Percentiles rank a stretch among this genome's conserved stretches.
Evolutionary conservation across 2,329 filamentous ascomycete species (phyloP).

Genomic region (Fusarium mundagurra): DNA sequence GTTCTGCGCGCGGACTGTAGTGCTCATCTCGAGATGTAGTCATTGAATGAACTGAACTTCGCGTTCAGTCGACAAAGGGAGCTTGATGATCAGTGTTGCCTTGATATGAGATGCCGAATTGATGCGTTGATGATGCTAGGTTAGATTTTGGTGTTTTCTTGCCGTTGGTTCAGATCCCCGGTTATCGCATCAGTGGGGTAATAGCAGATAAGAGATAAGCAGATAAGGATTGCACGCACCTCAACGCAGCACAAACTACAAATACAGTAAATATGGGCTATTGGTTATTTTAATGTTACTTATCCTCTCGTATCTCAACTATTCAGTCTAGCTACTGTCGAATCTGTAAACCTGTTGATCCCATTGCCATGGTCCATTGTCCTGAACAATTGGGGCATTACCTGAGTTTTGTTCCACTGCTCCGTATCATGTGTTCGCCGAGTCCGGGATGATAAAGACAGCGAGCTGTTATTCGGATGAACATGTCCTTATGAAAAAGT

Average conservation of each 20-base stretch:
- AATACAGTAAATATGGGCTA: neutral
- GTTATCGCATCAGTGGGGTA: neutral
- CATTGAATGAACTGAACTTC: neutral
- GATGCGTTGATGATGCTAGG: neutral
- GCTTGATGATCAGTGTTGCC: neutral
- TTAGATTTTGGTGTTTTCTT: neutral
- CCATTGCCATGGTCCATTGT: accelerated
- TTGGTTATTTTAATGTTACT: neutral
- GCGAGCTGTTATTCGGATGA: neutral
- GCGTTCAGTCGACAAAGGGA: neutral
- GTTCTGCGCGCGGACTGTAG: neutral
- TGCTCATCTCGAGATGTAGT: neutral
- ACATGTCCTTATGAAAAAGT: neutral
- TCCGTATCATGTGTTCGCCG: neutral
- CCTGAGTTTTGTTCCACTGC: neutral
- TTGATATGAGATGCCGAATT: neutral
- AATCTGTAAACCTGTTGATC: accelerated
- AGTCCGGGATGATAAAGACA: neutral
- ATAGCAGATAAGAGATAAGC: neutral
- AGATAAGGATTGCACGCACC: neutral
- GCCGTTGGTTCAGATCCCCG: neutral
- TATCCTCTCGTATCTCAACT: neutral
- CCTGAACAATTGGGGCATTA: neutral
- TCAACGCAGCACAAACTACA: neutral
- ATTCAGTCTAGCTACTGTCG: neutral